Evolutionary conservation across 169 alveolate genomes (phyloP).

Genomic region (Plasmodium adleri): DNA sequence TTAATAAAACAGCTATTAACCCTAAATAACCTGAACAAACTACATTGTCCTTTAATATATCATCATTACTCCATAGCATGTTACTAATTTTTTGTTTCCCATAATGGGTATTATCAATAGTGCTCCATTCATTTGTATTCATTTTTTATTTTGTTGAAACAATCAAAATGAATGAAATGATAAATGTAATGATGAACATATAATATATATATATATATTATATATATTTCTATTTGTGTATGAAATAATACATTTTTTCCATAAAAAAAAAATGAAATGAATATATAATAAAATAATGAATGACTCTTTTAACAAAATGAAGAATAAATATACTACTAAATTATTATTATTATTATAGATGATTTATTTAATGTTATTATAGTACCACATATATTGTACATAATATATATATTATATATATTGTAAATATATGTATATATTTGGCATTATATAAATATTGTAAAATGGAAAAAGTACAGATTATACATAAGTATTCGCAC

Average conservation of each 20-base stretch:
- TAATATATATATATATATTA: conserved; percentile 2
- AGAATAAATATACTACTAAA: too few relatives aligned
- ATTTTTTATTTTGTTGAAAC: conserved; percentile 1
- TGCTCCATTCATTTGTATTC: conserved; percentile 72
- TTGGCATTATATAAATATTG: too few relatives aligned
- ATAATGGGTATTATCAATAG: conserved; percentile 63
- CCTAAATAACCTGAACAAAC: conserved; percentile 67
- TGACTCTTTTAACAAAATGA: too few relatives aligned
- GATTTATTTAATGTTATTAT: too few relatives aligned
- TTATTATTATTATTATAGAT: too few relatives aligned
- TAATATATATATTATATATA: too few relatives aligned
- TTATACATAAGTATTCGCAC: too few relatives aligned
- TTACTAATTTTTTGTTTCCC: conserved; percentile 64
- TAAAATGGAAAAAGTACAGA: not conserved
- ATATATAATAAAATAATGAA: too few relatives aligned
- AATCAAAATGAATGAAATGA: not conserved
- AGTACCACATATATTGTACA: too few relatives aligned
- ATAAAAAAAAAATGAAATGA: not conserved
- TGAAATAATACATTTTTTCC: not conserved
- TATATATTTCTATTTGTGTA: not conserved
- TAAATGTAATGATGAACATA: not conserved
- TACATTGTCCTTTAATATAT: conserved; percentile 23
- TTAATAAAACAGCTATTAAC: conserved; percentile 36
- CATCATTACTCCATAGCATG: conserved; percentile 67
- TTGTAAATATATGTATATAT: too few relatives aligned